Percentiles rank a stretch among this genome's conserved stretches.
Evolutionary conservation across 768 basidiomycete genomes (phyloP).

Genomic region (Rhodotorula diobovata): DNA sequence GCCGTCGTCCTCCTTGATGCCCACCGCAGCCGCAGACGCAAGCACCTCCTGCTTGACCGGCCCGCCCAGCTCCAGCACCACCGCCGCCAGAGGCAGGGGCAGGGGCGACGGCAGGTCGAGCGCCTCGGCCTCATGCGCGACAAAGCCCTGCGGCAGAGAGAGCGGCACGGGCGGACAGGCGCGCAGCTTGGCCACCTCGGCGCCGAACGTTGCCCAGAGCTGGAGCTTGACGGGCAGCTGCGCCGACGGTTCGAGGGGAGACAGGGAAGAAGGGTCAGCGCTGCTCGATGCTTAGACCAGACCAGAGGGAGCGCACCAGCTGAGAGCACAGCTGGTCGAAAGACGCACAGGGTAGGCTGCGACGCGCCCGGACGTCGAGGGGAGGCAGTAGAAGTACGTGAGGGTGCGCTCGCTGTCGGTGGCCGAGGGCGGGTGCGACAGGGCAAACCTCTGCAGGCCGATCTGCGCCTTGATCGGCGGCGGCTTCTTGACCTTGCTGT

Average conservation of each 20-base stretch:
- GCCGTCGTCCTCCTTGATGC: too few relatives aligned
- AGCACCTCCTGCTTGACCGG: too few relatives aligned
- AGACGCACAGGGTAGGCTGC: conserved; percentile 9
- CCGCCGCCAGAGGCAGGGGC: too few relatives aligned
- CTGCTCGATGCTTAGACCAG: too few relatives aligned
- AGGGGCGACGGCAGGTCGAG: neutral
- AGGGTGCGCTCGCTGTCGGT: too few relatives aligned
- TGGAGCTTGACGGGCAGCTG: neutral
- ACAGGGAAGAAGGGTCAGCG: neutral
- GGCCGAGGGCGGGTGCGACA: neutral
- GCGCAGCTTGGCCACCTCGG: neutral
- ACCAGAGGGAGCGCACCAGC: too few relatives aligned
- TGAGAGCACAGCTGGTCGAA: neutral
- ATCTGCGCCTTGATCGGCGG: neutral
- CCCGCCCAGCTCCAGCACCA: too few relatives aligned
- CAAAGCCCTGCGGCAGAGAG: neutral
- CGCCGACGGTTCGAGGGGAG: too few relatives aligned
- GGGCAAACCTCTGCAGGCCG: conserved; percentile 16
- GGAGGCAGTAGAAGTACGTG: conserved; percentile 13
- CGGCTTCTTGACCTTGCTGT: conserved; percentile 13
- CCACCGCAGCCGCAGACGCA: too few relatives aligned
- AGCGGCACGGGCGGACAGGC: neutral
- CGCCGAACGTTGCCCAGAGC: neutral
- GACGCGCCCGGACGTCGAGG: conserved; percentile 23
- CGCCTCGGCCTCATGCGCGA: neutral